phyloP scores from a whole-genome alignment of 148 eudicot species.

The Dianthus caryophyllus region DNA sequence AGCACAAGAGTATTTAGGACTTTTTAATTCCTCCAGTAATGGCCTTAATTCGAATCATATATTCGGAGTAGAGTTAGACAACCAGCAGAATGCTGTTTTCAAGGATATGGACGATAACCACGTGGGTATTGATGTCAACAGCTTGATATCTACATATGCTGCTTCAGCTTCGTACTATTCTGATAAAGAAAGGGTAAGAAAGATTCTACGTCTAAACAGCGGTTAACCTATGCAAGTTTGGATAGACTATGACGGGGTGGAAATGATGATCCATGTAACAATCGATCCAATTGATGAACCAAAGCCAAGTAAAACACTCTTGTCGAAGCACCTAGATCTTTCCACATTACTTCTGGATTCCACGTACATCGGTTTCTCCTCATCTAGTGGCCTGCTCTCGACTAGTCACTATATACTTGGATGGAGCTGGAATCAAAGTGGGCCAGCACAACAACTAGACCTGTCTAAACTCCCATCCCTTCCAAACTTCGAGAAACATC shows the following conservation, averaged over 20 bases:
- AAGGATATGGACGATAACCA: constrained; percentile 22
- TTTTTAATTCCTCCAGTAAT: constrained; percentile 12
- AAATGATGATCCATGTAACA: constrained; percentile 19
- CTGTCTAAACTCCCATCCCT: constrained; percentile 23
- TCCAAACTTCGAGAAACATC: constrained; percentile 8
- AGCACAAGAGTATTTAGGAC: no score
- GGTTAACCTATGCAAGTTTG: constrained; percentile 20
- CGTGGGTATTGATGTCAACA: no score
- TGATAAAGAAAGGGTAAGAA: constrained; percentile 14
- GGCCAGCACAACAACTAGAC: constrained; percentile 23
- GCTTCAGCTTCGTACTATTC: constrained; percentile 22
- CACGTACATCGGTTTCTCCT: constrained; percentile 25
- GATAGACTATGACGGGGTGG: constrained; percentile 22
- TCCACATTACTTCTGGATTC: constrained; percentile 15
- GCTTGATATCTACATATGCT: constrained; percentile 7
- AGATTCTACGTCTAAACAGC: constrained; percentile 15
- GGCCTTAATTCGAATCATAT: constrained; percentile 21
- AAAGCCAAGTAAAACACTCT: constrained; percentile 20
- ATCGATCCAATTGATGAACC: no score
- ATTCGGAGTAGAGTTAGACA: constrained; percentile 28
- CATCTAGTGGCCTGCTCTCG: constrained; percentile 5
- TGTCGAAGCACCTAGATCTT: constrained; percentile 22
- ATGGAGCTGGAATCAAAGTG: no score
- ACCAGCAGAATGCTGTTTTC: not conserved
- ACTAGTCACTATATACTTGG: constrained; percentile 24